Evolutionary conservation across 129 eudicot genomes (phyloP), one percentile per base, ranked within the genome.

Genomic region (Flaveria brownii): DNA sequence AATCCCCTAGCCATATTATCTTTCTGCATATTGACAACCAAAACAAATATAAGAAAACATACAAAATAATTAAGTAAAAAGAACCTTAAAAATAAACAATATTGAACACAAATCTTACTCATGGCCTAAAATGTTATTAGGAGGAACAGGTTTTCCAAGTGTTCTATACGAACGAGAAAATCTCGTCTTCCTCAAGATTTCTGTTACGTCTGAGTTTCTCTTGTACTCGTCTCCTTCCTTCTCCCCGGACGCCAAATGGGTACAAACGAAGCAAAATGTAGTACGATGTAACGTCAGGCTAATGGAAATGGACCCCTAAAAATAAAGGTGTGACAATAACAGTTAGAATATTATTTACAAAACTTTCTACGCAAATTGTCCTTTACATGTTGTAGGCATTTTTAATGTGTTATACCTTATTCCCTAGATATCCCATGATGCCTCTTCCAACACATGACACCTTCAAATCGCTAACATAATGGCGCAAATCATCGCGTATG

Each of bases 381-480:
- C 41, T 26, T 6, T 28, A 49, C 9, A 74, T 1, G 65, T 49
- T 22, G 4, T 18, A 18, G 3, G 1, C 30, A 10, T 28, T 20
- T 62, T 16, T 39, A 33, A 16, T 23, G 17, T 13, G 54, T 68
- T 4, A 25, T 84, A 92, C 98, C 98, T 92, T 92, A 72, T 92
- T 92, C 47, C 98, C 98, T 17, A 92, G 98, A 84, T 86, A 92
- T 55, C 98, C 96, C 98, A 92, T 92, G 68, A 92, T 86, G 70
- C 98, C 98, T 63, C 90, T 79, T 51, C 98, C 98, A 47, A 92
- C 92, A 64, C 96, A 92, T 1, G 98, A 90, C 14, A 92, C 92
- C 78, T 85, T 90, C 77, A 90, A 78, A 68, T 84, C 77, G 51
- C 68, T 83, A 60, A 90, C 81, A 18, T 88, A 74, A 55, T 30